Evolutionary conservation across 1,284 basidiomycete genomes (phyloP).

Genomic region (Peniophora sp.): DNA sequence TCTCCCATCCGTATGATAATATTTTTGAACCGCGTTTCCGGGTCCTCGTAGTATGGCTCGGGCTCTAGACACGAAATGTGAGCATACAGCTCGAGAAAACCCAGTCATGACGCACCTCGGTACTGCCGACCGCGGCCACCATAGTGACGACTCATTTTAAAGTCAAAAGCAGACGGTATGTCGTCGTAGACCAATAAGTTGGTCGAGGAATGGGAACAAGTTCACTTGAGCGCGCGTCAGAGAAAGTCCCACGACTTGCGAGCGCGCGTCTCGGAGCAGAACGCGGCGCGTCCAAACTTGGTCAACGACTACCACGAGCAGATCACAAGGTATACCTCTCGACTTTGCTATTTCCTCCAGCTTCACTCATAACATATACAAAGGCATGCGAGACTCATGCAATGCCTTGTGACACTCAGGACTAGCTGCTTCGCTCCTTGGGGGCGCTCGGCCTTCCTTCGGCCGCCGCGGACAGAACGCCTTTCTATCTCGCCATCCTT

Average conservation of each 20-base stretch:
- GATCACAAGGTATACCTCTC: neutral
- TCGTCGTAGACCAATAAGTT: too few relatives aligned
- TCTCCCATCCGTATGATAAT: slow-evolving; percentile 74
- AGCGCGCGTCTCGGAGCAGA: too few relatives aligned
- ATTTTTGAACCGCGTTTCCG: slow-evolving; percentile 42
- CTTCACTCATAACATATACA: neutral
- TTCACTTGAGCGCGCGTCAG: too few relatives aligned
- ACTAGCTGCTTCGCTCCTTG: too few relatives aligned
- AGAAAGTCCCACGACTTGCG: too few relatives aligned
- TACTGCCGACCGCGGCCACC: slow-evolving; percentile 32
- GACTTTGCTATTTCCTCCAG: slow-evolving; percentile 1
- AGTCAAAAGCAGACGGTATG: neutral
- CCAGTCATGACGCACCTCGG: slow-evolving; percentile 32
- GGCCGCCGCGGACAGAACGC: too few relatives aligned
- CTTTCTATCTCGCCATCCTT: too few relatives aligned
- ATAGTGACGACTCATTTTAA: slow-evolving; percentile 35
- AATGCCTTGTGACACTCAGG: slow-evolving; percentile 31
- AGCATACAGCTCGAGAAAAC: neutral
- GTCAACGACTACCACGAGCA: too few relatives aligned
- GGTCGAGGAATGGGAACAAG: too few relatives aligned
- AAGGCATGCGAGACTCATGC: slow-evolving; percentile 37
- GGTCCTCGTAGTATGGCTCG: neutral
- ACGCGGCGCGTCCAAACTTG: too few relatives aligned
- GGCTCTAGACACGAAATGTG: too few relatives aligned
- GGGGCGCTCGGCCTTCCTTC: too few relatives aligned